These are phyloP conservation scores for Petunia axillaris DNA, from an alignment of 257 asterid species.

Conservation along the genomic window DNA sequence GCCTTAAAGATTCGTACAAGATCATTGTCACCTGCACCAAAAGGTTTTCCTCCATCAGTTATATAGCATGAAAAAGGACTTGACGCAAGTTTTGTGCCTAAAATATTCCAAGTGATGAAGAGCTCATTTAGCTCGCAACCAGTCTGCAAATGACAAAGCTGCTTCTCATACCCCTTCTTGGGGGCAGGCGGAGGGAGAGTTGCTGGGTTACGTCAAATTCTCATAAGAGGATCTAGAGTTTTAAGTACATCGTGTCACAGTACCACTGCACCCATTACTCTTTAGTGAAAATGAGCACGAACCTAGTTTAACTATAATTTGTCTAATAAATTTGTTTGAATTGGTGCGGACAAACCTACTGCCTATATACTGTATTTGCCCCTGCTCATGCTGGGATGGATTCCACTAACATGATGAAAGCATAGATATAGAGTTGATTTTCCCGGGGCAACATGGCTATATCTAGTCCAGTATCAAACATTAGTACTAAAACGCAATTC, in stretches of 20 bases:
- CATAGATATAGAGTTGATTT: background rate
- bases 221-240: too few relatives aligned
- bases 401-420: background rate
- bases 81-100: background rate
- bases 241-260: background rate
- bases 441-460: background rate
- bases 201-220: background rate
- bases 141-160: background rate
- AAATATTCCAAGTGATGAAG: background rate
- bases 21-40: background rate
- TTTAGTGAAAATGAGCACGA: background rate
- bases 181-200: background rate
- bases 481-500: background rate
- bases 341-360: too few relatives aligned
- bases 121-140: background rate
- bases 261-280: background rate
- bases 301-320: background rate
- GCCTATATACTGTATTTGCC: background rate
- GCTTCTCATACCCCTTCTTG: background rate
- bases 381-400: background rate
- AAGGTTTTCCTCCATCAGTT: too few relatives aligned
- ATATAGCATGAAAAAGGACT: background rate
- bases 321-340: too few relatives aligned
- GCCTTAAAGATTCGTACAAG: conserved; percentile 30
- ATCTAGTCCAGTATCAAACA: background rate